Conservation (phyloP, 1,139 yeast species). For the Taphrina betulina region DNA sequence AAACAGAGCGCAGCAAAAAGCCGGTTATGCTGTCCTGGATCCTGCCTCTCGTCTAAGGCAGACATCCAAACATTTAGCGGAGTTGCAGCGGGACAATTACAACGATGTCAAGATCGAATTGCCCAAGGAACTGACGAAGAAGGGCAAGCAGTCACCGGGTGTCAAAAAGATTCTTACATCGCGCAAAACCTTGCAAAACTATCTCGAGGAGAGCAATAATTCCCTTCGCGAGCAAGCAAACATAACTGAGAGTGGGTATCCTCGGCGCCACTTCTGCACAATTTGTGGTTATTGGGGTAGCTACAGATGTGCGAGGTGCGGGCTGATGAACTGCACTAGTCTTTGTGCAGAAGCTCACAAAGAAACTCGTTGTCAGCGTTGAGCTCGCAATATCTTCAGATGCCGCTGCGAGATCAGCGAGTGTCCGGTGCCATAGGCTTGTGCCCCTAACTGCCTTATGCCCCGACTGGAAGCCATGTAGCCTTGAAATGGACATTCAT, state of each 20-base stretch:
- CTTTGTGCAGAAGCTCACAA: constrained; percentile 46
- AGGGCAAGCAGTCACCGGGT: not conserved
- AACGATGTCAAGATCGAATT: constrained; percentile 45
- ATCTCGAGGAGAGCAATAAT: constrained; percentile 47
- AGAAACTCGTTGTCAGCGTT: constrained; percentile 47
- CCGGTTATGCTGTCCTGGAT: constrained; percentile 37
- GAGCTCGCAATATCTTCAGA: not conserved
- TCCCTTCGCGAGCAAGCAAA: constrained; percentile 41
- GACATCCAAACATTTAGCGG: constrained; percentile 44
- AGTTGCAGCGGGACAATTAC: constrained; percentile 48
- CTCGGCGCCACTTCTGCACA: constrained; percentile 47
- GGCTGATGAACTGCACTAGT: constrained; percentile 46
- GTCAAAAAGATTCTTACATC: constrained; percentile 45
- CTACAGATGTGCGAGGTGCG: constrained; percentile 46
- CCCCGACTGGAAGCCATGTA: too few species aligned
- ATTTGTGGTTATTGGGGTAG: constrained; percentile 50
- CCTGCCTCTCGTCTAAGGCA: constrained; percentile 42
- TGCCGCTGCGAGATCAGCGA: too few species aligned
- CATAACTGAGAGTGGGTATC: constrained; percentile 42
- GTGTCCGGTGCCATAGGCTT: too few species aligned
- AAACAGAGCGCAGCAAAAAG: constrained; percentile 22
- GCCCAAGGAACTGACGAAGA: constrained; percentile 40
- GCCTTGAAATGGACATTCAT: too few species aligned
- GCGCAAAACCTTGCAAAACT: constrained; percentile 46
- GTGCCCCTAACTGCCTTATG: too few species aligned